Base-by-base conservation (phyloP, 1,284 basidiomycete species). In the Fomitopsis betulina region DNA sequence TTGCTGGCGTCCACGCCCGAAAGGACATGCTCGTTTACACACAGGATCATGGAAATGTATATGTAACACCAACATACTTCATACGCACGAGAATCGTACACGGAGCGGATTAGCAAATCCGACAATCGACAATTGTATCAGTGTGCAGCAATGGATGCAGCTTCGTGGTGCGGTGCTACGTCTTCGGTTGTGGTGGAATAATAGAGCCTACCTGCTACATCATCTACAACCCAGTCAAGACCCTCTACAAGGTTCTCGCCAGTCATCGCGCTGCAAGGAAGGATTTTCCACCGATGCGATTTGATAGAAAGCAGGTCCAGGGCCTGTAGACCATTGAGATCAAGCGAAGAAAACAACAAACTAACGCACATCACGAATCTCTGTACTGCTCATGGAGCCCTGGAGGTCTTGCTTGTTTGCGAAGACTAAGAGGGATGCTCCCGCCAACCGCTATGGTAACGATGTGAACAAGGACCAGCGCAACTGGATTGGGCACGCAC, bases 401-500 rank as follows among this genome's bases (percentile, higher is more conserved):
- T 83, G 82, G 37, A 99, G 84, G 74, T 99, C 97, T 74, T 98
- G 96, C 75, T 99, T 99, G 76, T 99, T 99, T n/a, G 97, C 97
- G 71, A 99, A 94, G 53, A 99, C 87, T 43, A 99, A 83, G 53
- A 99, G 81, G 17, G 95, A 96, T 45, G 96, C 96, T 19, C 96
- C 96, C 54, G 94, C 87, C 42, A 99, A 77, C 66, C 96, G 83
- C 93, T 98, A 30, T 12, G 23, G 21, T 30, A 9, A 12, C 23
- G 17, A 15, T 33, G 17, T 35, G 30, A 13, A 40, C 10, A 19
- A 55, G 53, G 37, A 60, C 32, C 58, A 13, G 43, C 32, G 58
- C 57, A 62, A 52, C 56, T n/a, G 71, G 5, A 17, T 33, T 17
- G 13, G 21, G 13, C 5, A 17, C 49, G 7, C 72, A 98, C 96